Evolutionary conservation across 495 filamentous ascomycete genomes (phyloP), one percentile per base, ranked within the genome.

Genomic region (Podospora appendiculata): DNA sequence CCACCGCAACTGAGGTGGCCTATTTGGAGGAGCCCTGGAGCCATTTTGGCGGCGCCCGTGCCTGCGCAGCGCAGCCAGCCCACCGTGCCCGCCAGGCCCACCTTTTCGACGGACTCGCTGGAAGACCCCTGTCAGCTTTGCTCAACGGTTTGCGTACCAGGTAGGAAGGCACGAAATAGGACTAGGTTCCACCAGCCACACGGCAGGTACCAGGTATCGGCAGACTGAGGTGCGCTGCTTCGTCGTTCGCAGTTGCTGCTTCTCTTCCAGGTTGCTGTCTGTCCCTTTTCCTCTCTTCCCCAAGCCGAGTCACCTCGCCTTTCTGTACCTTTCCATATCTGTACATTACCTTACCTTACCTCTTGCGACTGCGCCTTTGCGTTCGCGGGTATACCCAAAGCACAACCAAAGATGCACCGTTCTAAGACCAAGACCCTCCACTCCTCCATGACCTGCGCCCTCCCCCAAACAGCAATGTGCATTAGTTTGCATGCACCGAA

Each of bases 401-500:
- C 5, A 25, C 25, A 5, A 45, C 48, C 17, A 45, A 54, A 52
- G 47, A 55, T 45, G 50, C 57, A 55, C 55, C 39, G 16, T 34
- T 48, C 32, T 47, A 44, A 47, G 32, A 36, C 41, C 39, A 25
- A 25, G 25, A 43, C 56, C 14, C n/a, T 17, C 10, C 8, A 9
- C 46, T 51, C 43, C 40, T 32, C 34, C 46, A 39, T 19, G 51
- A 42, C 57, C 63, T 66, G 63, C 63, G 60, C 63, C 63, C 46
- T 60, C 57, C 53, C 50, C 41, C 51, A 48, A 51, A 58, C 53
- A 45, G 41, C 51, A 51, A 25, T 55, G 41, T 60, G 62, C 62
- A 60, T 62, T 62, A 65, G 62, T 56, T 58, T 45, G 63, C 63
- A 61, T 45, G 51, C 47, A 39, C 44, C 50, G 43, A 52, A 53